Percentiles rank a stretch among this genome's conserved stretches.
phyloP scores from a whole-genome alignment of 1,139 yeast species.

The Lodderomyces theae region DNA sequence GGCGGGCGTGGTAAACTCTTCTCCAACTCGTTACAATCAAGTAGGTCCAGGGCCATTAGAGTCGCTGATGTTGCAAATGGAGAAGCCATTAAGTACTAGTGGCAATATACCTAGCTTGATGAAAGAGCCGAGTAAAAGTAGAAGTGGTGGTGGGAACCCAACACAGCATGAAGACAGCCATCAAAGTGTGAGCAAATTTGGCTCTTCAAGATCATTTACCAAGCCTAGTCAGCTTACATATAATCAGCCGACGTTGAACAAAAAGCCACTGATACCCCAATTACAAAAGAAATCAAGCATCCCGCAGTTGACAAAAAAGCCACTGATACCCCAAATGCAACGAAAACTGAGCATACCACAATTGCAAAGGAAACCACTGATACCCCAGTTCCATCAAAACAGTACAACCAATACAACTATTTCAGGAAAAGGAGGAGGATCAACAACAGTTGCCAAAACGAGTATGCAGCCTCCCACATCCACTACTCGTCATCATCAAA shows the following conservation, averaged over 20 bases:
- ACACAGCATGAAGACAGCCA: not conserved
- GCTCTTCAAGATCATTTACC: not conserved
- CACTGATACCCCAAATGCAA: conserved; percentile 18
- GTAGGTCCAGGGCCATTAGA: not conserved
- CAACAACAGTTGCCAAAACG: conserved; percentile 3
- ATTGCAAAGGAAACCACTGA: conserved; percentile 13
- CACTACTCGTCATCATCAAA: conserved; percentile 4
- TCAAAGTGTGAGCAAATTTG: not conserved
- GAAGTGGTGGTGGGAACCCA: too few species aligned
- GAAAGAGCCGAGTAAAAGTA: not conserved
- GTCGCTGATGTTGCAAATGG: not conserved
- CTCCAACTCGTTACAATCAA: conserved; percentile 10
- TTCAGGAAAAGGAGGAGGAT: conserved; percentile 14
- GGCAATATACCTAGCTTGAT: not conserved
- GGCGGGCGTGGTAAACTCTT: conserved; percentile 31
- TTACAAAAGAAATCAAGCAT: conserved; percentile 13
- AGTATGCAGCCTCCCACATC: conserved; percentile 3
- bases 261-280: conserved; percentile 15
- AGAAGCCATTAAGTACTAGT: conserved; percentile 5
- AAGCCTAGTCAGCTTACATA: not conserved
- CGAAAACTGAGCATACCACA: conserved; percentile 15
- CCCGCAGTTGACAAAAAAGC: conserved; percentile 17
- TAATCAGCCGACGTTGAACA: conserved; percentile 14
- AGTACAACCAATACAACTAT: conserved; percentile 15
- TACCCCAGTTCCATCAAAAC: conserved; percentile 16